Evolutionary conservation across 768 basidiomycete genomes (phyloP).

Genomic region (Phlebiopsis flavidoalba): DNA sequence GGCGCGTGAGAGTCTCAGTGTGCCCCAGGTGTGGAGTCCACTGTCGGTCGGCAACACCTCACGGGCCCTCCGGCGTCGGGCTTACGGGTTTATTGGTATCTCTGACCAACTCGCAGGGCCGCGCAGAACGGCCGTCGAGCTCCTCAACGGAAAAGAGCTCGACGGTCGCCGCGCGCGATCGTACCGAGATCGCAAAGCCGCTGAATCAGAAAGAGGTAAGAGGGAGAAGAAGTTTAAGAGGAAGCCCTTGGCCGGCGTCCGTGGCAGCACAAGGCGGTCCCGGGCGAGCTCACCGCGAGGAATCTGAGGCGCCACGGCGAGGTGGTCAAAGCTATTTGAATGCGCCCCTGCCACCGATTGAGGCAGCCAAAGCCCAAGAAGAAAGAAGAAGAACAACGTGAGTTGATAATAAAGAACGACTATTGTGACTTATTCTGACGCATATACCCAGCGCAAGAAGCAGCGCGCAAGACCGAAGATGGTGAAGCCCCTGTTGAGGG

Average conservation of each 20-base stretch:
- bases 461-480: slow-evolving; percentile 41
- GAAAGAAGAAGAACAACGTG: slow-evolving; percentile 71
- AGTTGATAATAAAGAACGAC: slow-evolving; percentile 22
- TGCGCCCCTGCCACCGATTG: slow-evolving; percentile 45
- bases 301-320: slow-evolving; percentile 86
- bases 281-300: slow-evolving; percentile 87
- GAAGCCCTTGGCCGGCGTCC: slow-evolving; percentile 79
- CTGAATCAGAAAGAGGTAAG: slow-evolving; percentile 84
- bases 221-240: slow-evolving; percentile 77
- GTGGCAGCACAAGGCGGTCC: slow-evolving; percentile 81
- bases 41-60: too few relatives aligned
- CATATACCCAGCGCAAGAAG: slow-evolving; percentile 41
- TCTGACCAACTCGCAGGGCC: slow-evolving; percentile 69
- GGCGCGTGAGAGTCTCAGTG: slow-evolving; percentile 61
- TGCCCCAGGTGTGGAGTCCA: too few relatives aligned
- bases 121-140: slow-evolving; percentile 82
- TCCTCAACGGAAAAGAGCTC: slow-evolving; percentile 84
- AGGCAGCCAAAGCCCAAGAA: slow-evolving; percentile 66
- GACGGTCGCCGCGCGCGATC: slow-evolving; percentile 84
- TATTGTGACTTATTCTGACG: slow-evolving; percentile 17
- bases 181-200: slow-evolving; percentile 93
- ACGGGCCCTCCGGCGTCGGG: too few relatives aligned
- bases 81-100: slow-evolving; percentile 94
- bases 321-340: slow-evolving; percentile 47
- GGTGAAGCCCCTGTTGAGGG: slow-evolving; percentile 23